Evolutionary conservation across 139 green algal genomes (phyloP).

Genomic region (Chlorella sp.): DNA sequence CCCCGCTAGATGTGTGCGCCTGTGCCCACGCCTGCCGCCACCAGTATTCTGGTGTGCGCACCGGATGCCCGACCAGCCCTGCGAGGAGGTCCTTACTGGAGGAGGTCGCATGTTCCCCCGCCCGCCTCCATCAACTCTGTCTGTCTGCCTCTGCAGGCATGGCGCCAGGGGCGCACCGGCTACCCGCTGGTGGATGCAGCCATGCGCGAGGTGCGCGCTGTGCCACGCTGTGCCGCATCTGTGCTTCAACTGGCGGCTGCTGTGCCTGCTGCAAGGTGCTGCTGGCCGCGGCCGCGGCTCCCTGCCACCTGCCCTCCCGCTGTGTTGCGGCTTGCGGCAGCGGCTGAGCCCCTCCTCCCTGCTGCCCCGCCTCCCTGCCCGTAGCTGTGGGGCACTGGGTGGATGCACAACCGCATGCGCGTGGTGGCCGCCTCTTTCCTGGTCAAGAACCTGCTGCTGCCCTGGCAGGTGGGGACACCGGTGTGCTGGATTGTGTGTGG

Average conservation of each 20-base stretch:
- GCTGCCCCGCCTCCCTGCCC: not conserved
- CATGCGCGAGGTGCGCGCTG: slow-evolving; percentile 81
- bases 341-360: not conserved
- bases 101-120: too few relatives aligned
- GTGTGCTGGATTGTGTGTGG: not conserved
- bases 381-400: slow-evolving; percentile 66
- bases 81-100: too few relatives aligned
- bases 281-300: too few relatives aligned
- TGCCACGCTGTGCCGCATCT: not conserved
- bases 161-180: slow-evolving; percentile 58
- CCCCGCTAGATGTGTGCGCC: too few relatives aligned
- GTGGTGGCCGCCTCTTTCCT: slow-evolving; percentile 43
- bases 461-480: slow-evolving; percentile 79
- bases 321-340: too few relatives aligned
- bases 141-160: slow-evolving; percentile 52
- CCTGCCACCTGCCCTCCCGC: too few relatives aligned
- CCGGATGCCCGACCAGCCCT: too few relatives aligned
- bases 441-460: slow-evolving; percentile 94
- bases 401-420: slow-evolving; percentile 65
- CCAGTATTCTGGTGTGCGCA: too few relatives aligned
- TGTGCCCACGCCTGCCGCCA: too few relatives aligned
- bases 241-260: too few relatives aligned
- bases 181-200: slow-evolving; percentile 70
- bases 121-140: too few relatives aligned
- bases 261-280: too few relatives aligned